phyloP scores from a whole-genome alignment of 2,329 filamentous ascomycete genomes.

The Verruconis gallopava region DNA sequence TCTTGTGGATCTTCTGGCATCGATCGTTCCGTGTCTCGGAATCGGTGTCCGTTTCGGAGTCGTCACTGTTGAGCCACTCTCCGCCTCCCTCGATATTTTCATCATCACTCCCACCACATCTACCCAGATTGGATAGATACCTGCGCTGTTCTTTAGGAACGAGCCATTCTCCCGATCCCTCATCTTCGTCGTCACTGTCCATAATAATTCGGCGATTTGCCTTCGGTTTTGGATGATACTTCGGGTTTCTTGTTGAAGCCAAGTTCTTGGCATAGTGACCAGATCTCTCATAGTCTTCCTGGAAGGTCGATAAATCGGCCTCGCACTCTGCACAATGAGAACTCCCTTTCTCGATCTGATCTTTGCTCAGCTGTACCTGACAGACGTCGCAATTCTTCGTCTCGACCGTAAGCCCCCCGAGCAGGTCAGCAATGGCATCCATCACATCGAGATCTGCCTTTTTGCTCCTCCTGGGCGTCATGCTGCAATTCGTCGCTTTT shows the following conservation, averaged over 20 bases:
- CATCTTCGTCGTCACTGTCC: slow-evolving; percentile 56
- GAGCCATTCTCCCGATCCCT: slow-evolving; percentile 65
- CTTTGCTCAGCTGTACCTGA: slow-evolving; percentile 50
- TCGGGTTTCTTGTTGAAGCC: slow-evolving; percentile 12
- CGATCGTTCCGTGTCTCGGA: slow-evolving; percentile 38
- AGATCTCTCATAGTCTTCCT: slow-evolving; percentile 16
- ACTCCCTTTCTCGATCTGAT: slow-evolving; percentile 39
- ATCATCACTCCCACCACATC: slow-evolving; percentile 72
- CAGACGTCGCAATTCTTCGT: slow-evolving; percentile 76
- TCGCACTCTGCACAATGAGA: slow-evolving; percentile 63
- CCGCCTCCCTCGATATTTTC: slow-evolving; percentile 81
- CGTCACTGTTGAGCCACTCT: slow-evolving; percentile 64
- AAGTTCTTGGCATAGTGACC: slow-evolving; percentile 15
- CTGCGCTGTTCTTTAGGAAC: slow-evolving; percentile 53
- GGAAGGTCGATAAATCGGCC: slow-evolving; percentile 51
- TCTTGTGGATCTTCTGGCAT: slow-evolving; percentile 25
- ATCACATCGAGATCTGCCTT: slow-evolving; percentile 48
- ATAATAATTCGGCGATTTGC: slow-evolving; percentile 32
- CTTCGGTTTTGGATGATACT: slow-evolving; percentile 12
- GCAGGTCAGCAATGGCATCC: slow-evolving; percentile 73
- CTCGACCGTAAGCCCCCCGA: slow-evolving; percentile 70
- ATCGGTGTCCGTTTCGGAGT: slow-evolving; percentile 46
- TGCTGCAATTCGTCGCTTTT: slow-evolving; percentile 23
- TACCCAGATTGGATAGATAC: slow-evolving; percentile 49
- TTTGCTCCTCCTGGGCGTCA: slow-evolving; percentile 21